phyloP scores from a whole-genome alignment of 768 basidiomycete species.

The Xerocomus spinulosus region DNA sequence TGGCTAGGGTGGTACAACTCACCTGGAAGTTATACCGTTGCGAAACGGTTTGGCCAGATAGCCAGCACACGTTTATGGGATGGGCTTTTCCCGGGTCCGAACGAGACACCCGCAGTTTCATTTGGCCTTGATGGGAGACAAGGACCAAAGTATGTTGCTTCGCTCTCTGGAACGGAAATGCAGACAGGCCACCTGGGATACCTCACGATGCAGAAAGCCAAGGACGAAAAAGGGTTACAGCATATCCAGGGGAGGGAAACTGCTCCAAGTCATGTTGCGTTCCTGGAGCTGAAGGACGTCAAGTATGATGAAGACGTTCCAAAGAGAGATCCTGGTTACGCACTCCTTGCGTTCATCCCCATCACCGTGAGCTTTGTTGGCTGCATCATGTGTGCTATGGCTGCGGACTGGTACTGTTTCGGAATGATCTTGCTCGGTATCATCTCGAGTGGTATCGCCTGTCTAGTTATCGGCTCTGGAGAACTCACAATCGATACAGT shows the following conservation, averaged over 20 bases:
- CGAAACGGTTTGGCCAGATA: slow-evolving; percentile 29
- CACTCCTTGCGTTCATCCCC: slow-evolving; percentile 22
- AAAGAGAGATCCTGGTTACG: not conserved
- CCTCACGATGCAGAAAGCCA: slow-evolving; percentile 20
- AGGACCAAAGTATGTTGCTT: slow-evolving; percentile 26
- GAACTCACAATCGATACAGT: slow-evolving; percentile 15
- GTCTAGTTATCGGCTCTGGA: slow-evolving; percentile 30
- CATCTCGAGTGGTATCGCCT: slow-evolving; percentile 29
- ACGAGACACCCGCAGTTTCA: slow-evolving; percentile 22
- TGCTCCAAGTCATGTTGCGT: slow-evolving; percentile 15
- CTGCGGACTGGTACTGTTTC: slow-evolving; percentile 30
- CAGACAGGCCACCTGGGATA: slow-evolving; percentile 29
- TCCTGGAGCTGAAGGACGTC: slow-evolving; percentile 22
- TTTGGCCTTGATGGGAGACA: slow-evolving; percentile 28
- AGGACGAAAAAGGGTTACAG: not conserved
- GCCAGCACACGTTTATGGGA: slow-evolving; percentile 29
- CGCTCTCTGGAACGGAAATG: slow-evolving; percentile 29
- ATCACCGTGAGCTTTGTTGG: slow-evolving; percentile 21
- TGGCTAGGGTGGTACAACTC: slow-evolving; percentile 38
- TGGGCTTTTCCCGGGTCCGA: slow-evolving; percentile 30
- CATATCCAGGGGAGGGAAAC: slow-evolving; percentile 15
- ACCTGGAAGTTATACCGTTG: slow-evolving; percentile 33
- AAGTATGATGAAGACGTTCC: slow-evolving; percentile 13
- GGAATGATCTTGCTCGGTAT: slow-evolving; percentile 33
- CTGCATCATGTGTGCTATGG: slow-evolving; percentile 23